A percentile compares a stretch with the other conserved stretches of the same genome.
These are phyloP conservation scores for Neonectria magnoliae DNA, from an alignment of 2,329 filamentous ascomycete species.

Conservation along the genomic window DNA sequence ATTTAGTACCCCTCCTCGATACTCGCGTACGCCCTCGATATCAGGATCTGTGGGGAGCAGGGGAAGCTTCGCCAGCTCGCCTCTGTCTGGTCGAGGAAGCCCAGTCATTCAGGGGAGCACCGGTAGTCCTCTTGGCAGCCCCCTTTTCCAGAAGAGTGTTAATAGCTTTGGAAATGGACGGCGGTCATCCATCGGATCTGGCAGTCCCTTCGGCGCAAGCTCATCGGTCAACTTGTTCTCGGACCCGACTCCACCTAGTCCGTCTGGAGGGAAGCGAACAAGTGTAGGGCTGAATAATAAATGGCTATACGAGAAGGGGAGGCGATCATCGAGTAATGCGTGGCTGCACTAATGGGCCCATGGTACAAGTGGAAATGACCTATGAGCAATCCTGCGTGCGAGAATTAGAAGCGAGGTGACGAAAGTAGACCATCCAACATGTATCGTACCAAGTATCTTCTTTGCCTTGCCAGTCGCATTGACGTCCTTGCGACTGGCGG, in stretches of 20 bases:
- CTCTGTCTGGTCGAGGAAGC: constrained; percentile 66
- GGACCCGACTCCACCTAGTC: constrained; percentile 76
- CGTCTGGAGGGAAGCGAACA: constrained; percentile 71
- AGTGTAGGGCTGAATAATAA: constrained; percentile 88
- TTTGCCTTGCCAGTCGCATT: constrained; percentile 21
- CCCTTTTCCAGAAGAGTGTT: constrained; percentile 75
- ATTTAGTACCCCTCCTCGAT: constrained; percentile 88
- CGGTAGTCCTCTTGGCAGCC: constrained; percentile 56
- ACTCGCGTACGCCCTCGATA: constrained; percentile 77
- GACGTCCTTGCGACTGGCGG: constrained; percentile 27
- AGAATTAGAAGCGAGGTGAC: constrained; percentile 19
- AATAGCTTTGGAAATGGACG: constrained; percentile 59
- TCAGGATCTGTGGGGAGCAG: constrained; percentile 70
- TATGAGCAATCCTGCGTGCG: constrained; percentile 13
- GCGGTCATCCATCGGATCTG: constrained; percentile 71
- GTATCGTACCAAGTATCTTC: neutral
- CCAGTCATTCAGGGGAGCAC: constrained; percentile 49
- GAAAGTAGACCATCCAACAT: constrained; percentile 14
- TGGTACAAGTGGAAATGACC: constrained; percentile 8
- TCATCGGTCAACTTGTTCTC: constrained; percentile 60
- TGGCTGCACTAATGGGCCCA: constrained; percentile 48
- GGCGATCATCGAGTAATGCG: constrained; percentile 61
- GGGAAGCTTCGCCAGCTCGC: constrained; percentile 66
- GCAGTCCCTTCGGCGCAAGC: constrained; percentile 62
- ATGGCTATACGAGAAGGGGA: constrained; percentile 91